Percentiles rank a stretch among this genome's conserved stretches.
Evolutionary conservation across 768 basidiomycete genomes (phyloP).

Genomic region (Gloeophyllum trabeum): DNA sequence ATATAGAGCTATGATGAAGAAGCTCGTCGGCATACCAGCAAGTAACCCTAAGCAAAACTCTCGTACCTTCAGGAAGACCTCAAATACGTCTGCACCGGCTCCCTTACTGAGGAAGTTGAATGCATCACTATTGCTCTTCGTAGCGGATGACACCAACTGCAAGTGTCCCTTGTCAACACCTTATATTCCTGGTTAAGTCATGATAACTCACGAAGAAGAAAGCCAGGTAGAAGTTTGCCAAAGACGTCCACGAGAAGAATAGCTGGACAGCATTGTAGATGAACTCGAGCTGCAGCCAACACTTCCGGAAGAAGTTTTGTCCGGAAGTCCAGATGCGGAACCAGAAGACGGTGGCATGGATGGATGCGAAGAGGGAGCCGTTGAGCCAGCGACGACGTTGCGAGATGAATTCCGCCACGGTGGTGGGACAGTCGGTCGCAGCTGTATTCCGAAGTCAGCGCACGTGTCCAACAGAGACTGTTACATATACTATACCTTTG

Average conservation of each 20-base stretch:
- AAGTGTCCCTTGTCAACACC: background rate
- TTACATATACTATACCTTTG: constrained; percentile 94
- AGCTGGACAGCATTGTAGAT: constrained; percentile 79
- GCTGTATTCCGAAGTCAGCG: background rate
- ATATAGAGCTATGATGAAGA: constrained; percentile 67
- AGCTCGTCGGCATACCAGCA: too few species aligned
- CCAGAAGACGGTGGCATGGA: constrained; percentile 87
- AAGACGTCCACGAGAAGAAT: constrained; percentile 87
- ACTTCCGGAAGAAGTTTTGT: constrained; percentile 81
- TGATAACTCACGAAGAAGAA: constrained; percentile 76
- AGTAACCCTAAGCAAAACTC: too few species aligned
- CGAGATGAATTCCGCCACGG: constrained; percentile 87
- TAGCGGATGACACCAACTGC: constrained; percentile 80
- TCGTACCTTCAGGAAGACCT: constrained; percentile 54
- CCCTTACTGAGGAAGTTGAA: constrained; percentile 74
- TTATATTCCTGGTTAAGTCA: background rate
- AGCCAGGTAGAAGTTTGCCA: constrained; percentile 90
- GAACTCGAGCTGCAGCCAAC: constrained; percentile 15
- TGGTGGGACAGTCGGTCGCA: constrained; percentile 10
- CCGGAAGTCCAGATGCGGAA: constrained; percentile 85
- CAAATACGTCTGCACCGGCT: constrained; percentile 63
- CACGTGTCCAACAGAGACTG: constrained; percentile 41
- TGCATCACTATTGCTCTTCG: constrained; percentile 46
- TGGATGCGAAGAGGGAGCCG: constrained; percentile 86
- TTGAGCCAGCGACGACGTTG: constrained; percentile 86